phyloP scores from a whole-genome alignment of 768 basidiomycete genomes.

The Flagelloscypha sp. region DNA sequence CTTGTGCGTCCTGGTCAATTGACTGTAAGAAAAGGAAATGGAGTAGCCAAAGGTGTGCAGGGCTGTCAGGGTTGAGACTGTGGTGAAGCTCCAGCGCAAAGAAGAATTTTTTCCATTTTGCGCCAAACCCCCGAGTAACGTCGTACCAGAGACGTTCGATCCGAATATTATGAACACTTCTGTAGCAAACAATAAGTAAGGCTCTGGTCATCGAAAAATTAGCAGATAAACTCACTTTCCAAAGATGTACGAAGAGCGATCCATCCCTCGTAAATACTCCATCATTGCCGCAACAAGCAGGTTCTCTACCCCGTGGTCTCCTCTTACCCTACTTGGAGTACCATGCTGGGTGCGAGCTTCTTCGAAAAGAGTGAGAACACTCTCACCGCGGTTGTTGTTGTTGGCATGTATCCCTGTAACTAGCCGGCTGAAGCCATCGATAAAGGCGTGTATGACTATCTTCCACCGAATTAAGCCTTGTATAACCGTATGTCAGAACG shows the following conservation, averaged over 20 bases:
- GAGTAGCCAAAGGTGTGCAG: constrained; percentile 26
- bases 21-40: constrained; percentile 23
- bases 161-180: constrained; percentile 17
- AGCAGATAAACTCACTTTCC: constrained; percentile 13
- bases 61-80: constrained; percentile 17
- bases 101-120: constrained; percentile 27
- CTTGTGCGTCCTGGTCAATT: constrained; percentile 18
- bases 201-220: background rate
- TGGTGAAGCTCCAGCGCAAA: constrained; percentile 17
- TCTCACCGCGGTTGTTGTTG: constrained; percentile 32
- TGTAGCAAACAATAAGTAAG: constrained; percentile 5
- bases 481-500: constrained; percentile 2
- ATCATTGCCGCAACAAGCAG: constrained; percentile 15
- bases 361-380: constrained; percentile 29
- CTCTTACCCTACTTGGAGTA: constrained; percentile 15
- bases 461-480: constrained; percentile 23
- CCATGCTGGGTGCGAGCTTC: constrained; percentile 11
- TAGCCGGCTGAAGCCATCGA: constrained; percentile 24
- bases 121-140: constrained; percentile 21
- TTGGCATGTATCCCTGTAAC: constrained; percentile 25
- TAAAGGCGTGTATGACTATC: constrained; percentile 24
- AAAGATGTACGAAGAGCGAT: constrained; percentile 17
- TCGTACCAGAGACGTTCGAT: constrained; percentile 30
- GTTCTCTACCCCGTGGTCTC: constrained; percentile 22
- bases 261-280: constrained; percentile 10